Evolutionary conservation across 495 filamentous ascomycete genomes (phyloP).

Genomic region (Penicillium longicatenatum): DNA sequence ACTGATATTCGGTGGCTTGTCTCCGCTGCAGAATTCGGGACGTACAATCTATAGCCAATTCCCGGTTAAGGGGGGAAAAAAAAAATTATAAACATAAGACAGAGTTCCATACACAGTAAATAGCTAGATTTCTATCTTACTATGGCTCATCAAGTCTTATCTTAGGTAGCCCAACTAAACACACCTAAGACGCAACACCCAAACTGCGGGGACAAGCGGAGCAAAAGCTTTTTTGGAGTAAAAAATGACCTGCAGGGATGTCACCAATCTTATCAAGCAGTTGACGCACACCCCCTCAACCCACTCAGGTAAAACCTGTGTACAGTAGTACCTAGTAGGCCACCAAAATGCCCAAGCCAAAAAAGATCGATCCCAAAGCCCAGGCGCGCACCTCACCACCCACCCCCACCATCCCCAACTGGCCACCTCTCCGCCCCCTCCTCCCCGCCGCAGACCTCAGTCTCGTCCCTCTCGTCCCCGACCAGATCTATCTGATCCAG

Average conservation of each 20-base stretch:
- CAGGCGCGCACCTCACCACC: conserved; percentile 16
- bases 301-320: neutral
- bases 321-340: neutral
- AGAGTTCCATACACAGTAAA: neutral
- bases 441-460: conserved; percentile 67
- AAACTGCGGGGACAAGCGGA: conserved; percentile 7
- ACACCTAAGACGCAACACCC: neutral
- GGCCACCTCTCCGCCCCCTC: conserved; percentile 77
- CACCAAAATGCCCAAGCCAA: conserved; percentile 28
- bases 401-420: conserved; percentile 53
- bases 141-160: neutral
- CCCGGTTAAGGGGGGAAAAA: neutral
- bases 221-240: conserved; percentile 1
- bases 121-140: neutral
- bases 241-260: conserved; percentile 5
- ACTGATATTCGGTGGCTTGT: conserved; percentile 19
- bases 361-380: conserved; percentile 25
- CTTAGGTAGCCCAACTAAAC: neutral
- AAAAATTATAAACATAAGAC: neutral
- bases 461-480: conserved; percentile 56
- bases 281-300: neutral
- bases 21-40: conserved; percentile 21
- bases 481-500: conserved; percentile 74
- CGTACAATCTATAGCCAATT: conserved; percentile 10
- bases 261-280: conserved; percentile 3